Conservation (phyloP, 495 filamentous ascomycete species). For the Gamarada debralockiae region DNA sequence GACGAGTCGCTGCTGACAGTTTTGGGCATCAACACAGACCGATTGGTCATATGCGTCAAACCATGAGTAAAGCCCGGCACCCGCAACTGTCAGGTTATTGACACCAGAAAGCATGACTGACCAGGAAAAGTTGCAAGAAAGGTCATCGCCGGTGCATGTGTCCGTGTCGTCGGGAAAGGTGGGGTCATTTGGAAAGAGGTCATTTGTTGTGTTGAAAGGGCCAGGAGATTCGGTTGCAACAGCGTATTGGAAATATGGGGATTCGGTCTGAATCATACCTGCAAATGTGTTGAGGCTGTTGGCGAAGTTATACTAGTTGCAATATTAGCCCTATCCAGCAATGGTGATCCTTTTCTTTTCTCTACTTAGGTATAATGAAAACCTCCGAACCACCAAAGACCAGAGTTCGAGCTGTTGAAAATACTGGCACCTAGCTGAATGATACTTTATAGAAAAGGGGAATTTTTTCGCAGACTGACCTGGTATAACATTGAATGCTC, state of each 20-base stretch:
- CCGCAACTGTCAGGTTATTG: constrained; percentile 41
- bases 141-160: constrained; percentile 7
- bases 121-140: constrained; percentile 41
- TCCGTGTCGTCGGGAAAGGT: constrained; percentile 33
- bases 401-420: constrained; percentile 6
- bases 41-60: constrained; percentile 49
- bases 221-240: constrained; percentile 20
- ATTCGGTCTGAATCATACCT: constrained; percentile 18
- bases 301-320: constrained; percentile 38
- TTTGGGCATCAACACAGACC: constrained; percentile 30
- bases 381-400: neutral
- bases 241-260: constrained; percentile 20
- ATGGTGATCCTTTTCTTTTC: neutral
- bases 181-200: constrained; percentile 37
- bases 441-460: constrained; percentile 60
- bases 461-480: constrained; percentile 31
- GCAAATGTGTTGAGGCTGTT: constrained; percentile 20
- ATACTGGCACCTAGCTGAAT: constrained; percentile 37
- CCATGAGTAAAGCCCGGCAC: constrained; percentile 57
- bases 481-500: constrained; percentile 83
- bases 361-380: neutral
- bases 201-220: constrained; percentile 18
- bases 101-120: constrained; percentile 48
- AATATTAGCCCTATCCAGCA: neutral
- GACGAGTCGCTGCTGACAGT: constrained; percentile 29